Percentiles rank a stretch among this genome's conserved stretches.
Evolutionary conservation across 306 rosid genomes (phyloP).

Genomic region (Lathyrus sativus): DNA sequence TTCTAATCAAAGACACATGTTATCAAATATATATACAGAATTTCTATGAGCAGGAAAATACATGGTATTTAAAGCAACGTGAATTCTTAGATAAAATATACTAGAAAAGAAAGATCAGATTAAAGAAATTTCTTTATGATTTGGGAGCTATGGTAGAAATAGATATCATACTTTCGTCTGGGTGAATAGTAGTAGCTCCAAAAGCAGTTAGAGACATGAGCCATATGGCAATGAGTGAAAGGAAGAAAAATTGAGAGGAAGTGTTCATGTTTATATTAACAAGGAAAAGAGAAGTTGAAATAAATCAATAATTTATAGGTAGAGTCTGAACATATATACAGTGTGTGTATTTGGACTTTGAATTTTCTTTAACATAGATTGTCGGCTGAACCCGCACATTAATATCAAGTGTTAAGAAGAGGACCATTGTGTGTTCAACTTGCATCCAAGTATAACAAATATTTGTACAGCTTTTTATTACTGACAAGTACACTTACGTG

Average conservation of each 20-base stretch:
- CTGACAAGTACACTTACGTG: no score
- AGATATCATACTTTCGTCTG: constrained; percentile 23
- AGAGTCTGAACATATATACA: not conserved
- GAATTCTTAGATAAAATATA: not conserved
- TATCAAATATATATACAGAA: no score
- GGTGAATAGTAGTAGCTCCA: constrained; percentile 1
- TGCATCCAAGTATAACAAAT: no score
- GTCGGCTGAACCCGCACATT: no score
- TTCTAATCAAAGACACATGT: no score
- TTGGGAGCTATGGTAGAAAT: not conserved
- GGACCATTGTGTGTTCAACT: no score
- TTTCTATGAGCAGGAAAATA: not conserved
- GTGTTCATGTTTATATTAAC: not conserved
- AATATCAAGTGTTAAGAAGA: no score
- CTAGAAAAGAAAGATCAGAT: not conserved
- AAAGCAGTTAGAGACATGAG: constrained; percentile 5
- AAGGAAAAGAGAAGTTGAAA: not conserved
- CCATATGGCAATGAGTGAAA: not conserved
- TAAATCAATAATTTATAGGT: constrained; percentile 1
- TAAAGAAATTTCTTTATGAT: not conserved
- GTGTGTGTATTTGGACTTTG: no score
- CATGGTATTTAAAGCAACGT: not conserved
- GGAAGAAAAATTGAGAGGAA: not conserved
- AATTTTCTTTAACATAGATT: no score
- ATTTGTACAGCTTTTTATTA: no score